phyloP scores from a whole-genome alignment of 2,329 filamentous ascomycete genomes.

The Emmonsia crescens region DNA sequence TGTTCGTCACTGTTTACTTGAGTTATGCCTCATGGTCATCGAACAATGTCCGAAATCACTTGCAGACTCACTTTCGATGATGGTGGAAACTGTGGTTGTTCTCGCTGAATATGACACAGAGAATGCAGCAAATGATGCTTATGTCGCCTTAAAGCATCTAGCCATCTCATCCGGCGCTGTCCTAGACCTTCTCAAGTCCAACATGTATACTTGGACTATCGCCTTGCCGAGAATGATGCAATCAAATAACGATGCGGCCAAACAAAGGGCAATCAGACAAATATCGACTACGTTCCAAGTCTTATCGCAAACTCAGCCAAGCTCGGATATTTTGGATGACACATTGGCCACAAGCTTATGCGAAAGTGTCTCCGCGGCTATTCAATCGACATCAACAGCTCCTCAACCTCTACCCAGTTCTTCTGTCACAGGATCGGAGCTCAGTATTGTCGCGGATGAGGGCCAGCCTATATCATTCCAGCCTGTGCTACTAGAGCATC shows the following conservation, averaged over 20 bases:
- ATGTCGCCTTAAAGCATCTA: constrained; percentile 46
- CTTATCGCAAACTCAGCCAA: constrained; percentile 51
- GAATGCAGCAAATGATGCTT: constrained; percentile 27
- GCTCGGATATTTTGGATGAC: constrained; percentile 56
- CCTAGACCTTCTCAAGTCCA: constrained; percentile 53
- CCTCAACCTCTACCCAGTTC: constrained; percentile 21
- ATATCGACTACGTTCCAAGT: constrained; percentile 63
- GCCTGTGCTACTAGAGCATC: constrained; percentile 51
- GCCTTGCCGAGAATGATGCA: constrained; percentile 76
- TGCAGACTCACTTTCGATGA: constrained; percentile 54
- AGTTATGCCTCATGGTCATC: constrained; percentile 62
- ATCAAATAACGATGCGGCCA: constrained; percentile 66
- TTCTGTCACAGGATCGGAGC: constrained; percentile 15
- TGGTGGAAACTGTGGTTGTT: constrained; percentile 72
- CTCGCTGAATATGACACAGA: constrained; percentile 46
- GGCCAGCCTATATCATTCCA: constrained; percentile 37
- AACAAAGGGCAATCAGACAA: constrained; percentile 60
- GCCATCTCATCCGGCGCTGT: constrained; percentile 52
- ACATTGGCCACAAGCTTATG: constrained; percentile 58
- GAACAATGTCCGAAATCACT: constrained; percentile 70
- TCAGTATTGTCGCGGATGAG: constrained; percentile 20
- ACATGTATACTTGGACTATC: constrained; percentile 69
- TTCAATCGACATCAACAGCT: constrained; percentile 26
- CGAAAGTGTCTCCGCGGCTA: constrained; percentile 54
- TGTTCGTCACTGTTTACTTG: constrained; percentile 56